Percentiles rank a stretch among this genome's conserved stretches.
These are phyloP conservation scores for barley (Hordeum vulgare) DNA, from an alignment of 176 grass and related monocot genomes.

Conservation along the genomic window DNA sequence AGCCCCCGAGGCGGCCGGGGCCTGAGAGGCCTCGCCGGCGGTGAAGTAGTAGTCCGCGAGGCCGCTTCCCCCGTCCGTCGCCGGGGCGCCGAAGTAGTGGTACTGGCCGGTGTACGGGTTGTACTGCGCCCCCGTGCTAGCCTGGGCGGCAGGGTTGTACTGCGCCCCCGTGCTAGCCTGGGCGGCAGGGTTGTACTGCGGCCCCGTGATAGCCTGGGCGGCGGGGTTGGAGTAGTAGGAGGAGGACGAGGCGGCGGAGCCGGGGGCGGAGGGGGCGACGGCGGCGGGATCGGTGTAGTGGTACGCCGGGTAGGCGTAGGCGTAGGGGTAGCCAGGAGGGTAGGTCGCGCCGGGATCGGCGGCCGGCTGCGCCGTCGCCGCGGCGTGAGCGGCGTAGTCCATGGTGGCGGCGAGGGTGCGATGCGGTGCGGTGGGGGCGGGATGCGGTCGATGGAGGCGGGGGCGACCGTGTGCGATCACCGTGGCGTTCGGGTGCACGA, in stretches of 20 bases:
- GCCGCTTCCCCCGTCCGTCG: neutral
- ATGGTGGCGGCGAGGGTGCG: neutral
- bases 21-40: slow-evolving; percentile 20
- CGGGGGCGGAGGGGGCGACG: neutral
- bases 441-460: neutral
- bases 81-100: slow-evolving; percentile 2
- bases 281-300: slow-evolving; percentile 10
- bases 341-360: neutral
- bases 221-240: slow-evolving; percentile 12
- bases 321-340: slow-evolving; percentile 21
- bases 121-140: neutral
- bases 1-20: neutral
- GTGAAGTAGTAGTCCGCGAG: slow-evolving; percentile 25
- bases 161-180: neutral
- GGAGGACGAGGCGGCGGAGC: neutral
- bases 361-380: neutral
- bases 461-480: neutral
- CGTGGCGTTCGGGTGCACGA: neutral
- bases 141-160: slow-evolving; percentile 8
- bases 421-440: neutral
- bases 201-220: neutral
- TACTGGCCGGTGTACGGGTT: slow-evolving; percentile 19
- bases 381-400: slow-evolving; percentile 13
- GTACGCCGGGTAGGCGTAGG: slow-evolving; percentile 8
- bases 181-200: slow-evolving; percentile 10